phyloP scores from a whole-genome alignment of 2,329 filamentous ascomycete genomes.

The Ceratocystis eucalypticola region DNA sequence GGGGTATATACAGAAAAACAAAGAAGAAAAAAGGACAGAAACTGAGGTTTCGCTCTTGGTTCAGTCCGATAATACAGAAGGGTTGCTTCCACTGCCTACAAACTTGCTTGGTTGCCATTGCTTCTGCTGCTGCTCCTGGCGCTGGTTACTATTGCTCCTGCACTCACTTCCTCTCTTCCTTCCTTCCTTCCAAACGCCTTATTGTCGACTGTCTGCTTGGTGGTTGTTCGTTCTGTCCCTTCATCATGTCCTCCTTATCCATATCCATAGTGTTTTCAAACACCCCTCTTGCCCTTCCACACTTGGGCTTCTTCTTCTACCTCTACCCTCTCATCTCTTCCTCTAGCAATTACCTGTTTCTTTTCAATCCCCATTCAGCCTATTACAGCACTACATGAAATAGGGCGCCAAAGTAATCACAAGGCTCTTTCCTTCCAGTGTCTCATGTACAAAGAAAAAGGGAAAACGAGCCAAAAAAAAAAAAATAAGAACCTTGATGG shows the following conservation, averaged over 20 bases:
- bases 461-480: neutral
- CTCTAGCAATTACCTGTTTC: neutral
- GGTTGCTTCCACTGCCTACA: neutral
- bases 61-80: neutral
- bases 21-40: neutral
- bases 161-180: neutral
- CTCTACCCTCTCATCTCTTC: neutral
- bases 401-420: neutral
- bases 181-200: conserved; percentile 2
- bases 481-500: conserved; percentile 18
- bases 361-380: neutral
- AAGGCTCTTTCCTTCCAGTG: conserved; percentile 1
- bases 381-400: neutral
- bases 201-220: neutral
- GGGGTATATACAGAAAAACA: conserved; percentile 4
- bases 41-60: conserved; percentile 5
- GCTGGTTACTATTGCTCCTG: neutral
- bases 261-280: neutral
- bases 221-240: neutral
- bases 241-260: neutral
- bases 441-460: conserved; percentile 2
- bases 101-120: neutral
- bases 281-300: neutral
- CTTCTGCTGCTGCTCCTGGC: neutral
- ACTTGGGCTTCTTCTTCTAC: neutral